Evolutionary conservation across 305 asterid species (phyloP), one percentile per base, ranked within the genome.

Genomic region (Fraxinus floribunda): DNA sequence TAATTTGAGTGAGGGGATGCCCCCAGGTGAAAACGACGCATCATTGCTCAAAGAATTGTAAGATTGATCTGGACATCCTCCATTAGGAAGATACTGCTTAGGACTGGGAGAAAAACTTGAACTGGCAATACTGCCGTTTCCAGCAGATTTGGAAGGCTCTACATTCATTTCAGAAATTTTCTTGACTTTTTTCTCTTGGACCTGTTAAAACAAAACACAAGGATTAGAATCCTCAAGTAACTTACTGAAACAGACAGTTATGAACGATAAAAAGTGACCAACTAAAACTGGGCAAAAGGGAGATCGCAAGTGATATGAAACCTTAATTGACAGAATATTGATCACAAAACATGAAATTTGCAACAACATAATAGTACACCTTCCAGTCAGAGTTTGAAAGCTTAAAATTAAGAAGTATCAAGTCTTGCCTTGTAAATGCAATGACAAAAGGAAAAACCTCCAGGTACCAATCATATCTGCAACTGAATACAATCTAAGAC

Each of bases 101-200:
- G 94, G 85, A 86, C 87, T 87, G 83, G 94, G 88, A 78, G 98
- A 86, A 86, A 84, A 90, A 44, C 92, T 91, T 66, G 98, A 90
- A 84, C 95, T 92, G 79, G 94, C 90, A 62, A 85, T 78, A 72
- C 89, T 87, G 62, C 94, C 93, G 79, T 90, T 93, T 82, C 97
- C 98, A 83, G 89, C 86, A 85, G 88, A 89, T 89, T 92, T 91
- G 74, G 90, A 88, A 78, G 92, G 86, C 88, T 89, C 97, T 41
- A 86, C 82, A 83, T 93, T 96, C 97, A 96, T 91, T 0, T 91
- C 97, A 80, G 93, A 88, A 82, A 96, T 82, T 89, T 94, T 96
- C 91, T 93, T 94, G 84, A 96, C 89, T 86, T 91, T 94, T 92
- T 96, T 94, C 91, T 93, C 98, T 86, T 93, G 99, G 86, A 96